phyloP scores from a whole-genome alignment of 2,329 filamentous ascomycete genomes.

The Lachnellula suecica region DNA sequence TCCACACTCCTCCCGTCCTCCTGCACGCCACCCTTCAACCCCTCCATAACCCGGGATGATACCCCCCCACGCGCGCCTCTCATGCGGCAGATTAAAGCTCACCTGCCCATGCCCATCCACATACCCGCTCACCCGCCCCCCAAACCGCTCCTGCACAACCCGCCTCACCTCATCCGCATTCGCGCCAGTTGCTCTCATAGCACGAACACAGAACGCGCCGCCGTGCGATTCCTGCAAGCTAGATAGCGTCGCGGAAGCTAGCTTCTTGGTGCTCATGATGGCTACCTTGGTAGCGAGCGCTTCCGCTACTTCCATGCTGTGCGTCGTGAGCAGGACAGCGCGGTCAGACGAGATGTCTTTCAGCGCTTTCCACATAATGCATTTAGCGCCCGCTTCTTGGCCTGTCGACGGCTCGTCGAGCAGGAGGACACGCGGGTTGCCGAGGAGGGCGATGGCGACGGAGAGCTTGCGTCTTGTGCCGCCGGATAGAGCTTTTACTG shows the following conservation, averaged over 20 bases:
- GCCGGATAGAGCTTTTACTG: constrained; percentile 31
- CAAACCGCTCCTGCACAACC: constrained; percentile 17
- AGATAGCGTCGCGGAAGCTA: constrained; percentile 29
- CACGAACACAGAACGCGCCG: constrained; percentile 19
- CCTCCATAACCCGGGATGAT: constrained; percentile 28
- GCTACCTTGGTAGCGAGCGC: constrained; percentile 35
- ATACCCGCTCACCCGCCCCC: constrained; percentile 17
- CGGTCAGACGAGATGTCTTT: constrained; percentile 27
- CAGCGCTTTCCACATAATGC: constrained; percentile 35
- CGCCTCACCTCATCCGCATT: constrained; percentile 10
- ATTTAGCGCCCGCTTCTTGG: constrained; percentile 35
- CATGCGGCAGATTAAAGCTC: constrained; percentile 22
- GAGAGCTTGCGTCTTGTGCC: constrained; percentile 34
- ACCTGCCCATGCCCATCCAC: constrained; percentile 25
- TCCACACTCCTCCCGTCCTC: constrained; percentile 5
- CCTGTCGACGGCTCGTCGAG: constrained; percentile 35
- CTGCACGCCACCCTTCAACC: constrained; percentile 21
- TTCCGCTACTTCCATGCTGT: constrained; percentile 38
- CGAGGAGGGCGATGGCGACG: constrained; percentile 34
- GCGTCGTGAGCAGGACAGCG: constrained; percentile 36
- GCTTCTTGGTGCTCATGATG: constrained; percentile 34
- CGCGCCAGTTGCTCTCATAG: constrained; percentile 11
- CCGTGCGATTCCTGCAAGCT: constrained; percentile 22
- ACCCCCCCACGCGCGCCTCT: constrained; percentile 17
- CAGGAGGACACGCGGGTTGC: constrained; percentile 32